Percentiles rank a stretch among this genome's conserved stretches.
phyloP scores from a whole-genome alignment of 257 asterid species.

The Lavandula angustifolia region DNA sequence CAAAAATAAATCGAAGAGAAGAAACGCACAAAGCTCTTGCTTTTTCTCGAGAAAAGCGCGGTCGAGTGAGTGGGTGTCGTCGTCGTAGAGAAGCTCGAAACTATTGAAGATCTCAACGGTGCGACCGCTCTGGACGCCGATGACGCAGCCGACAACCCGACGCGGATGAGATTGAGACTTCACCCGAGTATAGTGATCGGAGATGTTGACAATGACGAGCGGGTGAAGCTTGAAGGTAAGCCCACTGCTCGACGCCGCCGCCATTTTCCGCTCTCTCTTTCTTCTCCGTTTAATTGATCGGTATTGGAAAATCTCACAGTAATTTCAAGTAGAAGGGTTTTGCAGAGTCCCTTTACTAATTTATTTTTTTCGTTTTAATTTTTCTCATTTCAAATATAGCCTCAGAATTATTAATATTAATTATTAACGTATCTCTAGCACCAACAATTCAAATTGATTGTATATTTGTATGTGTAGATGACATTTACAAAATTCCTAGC shows the following conservation, averaged over 20 bases:
- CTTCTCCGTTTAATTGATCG: not conserved
- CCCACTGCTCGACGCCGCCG: slow-evolving; percentile 97
- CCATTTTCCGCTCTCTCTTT: slow-evolving; percentile 41
- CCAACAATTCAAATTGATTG: no score
- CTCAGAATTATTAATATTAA: no score
- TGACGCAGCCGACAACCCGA: slow-evolving; percentile 93
- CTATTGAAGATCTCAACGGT: slow-evolving; percentile 98
- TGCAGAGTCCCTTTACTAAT: not conserved
- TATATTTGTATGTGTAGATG: no score
- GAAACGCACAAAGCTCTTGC: slow-evolving; percentile 86
- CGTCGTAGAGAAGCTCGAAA: slow-evolving; percentile 85
- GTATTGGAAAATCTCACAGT: not conserved
- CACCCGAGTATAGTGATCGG: slow-evolving; percentile 94
- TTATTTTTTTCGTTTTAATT: not conserved
- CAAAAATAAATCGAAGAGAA: not conserved
- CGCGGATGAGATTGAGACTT: slow-evolving; percentile 77
- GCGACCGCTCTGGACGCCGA: slow-evolving; percentile 94
- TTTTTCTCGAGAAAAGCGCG: slow-evolving; percentile 86
- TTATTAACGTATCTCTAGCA: no score
- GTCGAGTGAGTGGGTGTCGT: slow-evolving; percentile 68
- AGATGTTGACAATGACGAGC: slow-evolving; percentile 85
- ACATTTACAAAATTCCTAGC: no score
- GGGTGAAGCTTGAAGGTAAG: slow-evolving; percentile 96
- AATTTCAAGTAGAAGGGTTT: slow-evolving; percentile 19
- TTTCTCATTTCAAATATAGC: not conserved